Conservation (phyloP, 2,329 filamentous ascomycete genomes). For the Fusarium coicis region DNA sequence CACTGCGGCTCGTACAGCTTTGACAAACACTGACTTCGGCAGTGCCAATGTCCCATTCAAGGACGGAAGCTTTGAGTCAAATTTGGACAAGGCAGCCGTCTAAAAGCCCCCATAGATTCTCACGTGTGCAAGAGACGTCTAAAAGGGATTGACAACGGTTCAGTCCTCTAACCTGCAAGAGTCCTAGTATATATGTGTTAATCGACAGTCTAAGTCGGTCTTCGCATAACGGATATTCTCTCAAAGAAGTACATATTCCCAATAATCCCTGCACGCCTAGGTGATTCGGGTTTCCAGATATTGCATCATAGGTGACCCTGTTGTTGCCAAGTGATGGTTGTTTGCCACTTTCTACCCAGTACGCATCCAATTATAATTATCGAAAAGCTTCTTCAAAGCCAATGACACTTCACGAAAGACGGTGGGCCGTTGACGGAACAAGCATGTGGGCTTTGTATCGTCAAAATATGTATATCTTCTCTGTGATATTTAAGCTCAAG, state of each 20-base stretch:
- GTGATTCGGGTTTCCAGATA: not conserved
- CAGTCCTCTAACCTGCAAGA: not conserved
- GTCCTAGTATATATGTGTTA: not conserved
- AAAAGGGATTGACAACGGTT: not conserved
- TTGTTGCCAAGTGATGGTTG: not conserved
- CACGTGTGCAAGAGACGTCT: not conserved
- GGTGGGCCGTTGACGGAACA: constrained; percentile 23
- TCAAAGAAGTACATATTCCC: not conserved
- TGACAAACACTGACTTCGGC: constrained; percentile 56
- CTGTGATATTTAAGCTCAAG: constrained; percentile 15
- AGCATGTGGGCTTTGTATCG: constrained; percentile 27
- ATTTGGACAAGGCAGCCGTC: constrained; percentile 35
- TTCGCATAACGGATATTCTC: not conserved
- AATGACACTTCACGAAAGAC: constrained; percentile 17
- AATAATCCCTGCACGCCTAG: not conserved
- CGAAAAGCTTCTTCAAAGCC: not conserved
- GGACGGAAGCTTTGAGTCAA: constrained; percentile 42
- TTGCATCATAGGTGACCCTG: constrained; percentile 2
- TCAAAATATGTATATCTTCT: not conserved
- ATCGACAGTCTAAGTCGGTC: not conserved
- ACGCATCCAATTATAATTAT: not conserved
- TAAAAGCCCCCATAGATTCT: not conserved
- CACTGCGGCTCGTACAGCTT: constrained; percentile 49
- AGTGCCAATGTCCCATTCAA: constrained; percentile 57
- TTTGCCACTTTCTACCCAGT: not conserved